These are phyloP conservation scores for Chalciporus piperatus DNA, from an alignment of 768 basidiomycete species.

Conservation along the genomic window DNA sequence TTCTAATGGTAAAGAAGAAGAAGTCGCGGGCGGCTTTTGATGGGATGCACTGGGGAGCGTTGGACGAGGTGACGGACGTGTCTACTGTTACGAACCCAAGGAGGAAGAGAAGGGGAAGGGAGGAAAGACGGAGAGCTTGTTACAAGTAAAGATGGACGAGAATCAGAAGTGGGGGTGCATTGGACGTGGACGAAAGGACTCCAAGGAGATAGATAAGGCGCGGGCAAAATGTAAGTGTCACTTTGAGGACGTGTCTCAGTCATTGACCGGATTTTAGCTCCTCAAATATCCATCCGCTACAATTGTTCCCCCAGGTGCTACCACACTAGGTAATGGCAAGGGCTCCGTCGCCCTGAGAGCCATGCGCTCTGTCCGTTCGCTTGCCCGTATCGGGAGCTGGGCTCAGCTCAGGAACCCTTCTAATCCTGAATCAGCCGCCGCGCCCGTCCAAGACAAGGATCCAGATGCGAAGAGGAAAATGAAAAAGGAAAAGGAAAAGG, in stretches of 20 bases:
- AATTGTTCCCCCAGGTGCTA: constrained; percentile 36
- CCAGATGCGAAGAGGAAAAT: constrained; percentile 35
- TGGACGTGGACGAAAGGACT: constrained; percentile 69
- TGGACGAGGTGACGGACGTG: constrained; percentile 64
- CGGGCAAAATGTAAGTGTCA: constrained; percentile 32
- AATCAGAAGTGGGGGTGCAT: constrained; percentile 83
- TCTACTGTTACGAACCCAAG: constrained; percentile 23
- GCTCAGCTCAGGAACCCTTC: constrained; percentile 50
- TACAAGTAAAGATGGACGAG: constrained; percentile 43
- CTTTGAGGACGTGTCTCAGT: not conserved
- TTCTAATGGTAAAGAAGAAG: constrained; percentile 75
- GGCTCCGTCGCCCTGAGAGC: constrained; percentile 76
- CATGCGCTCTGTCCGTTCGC: constrained; percentile 69
- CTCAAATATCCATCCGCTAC: constrained; percentile 41
- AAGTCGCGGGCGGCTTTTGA: constrained; percentile 61
- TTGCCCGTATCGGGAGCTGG: constrained; percentile 75
- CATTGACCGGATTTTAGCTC: constrained; percentile 35
- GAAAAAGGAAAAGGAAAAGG: constrained; percentile 34
- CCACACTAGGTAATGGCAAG: constrained; percentile 29
- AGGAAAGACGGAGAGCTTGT: constrained; percentile 31
- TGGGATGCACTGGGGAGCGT: constrained; percentile 52
- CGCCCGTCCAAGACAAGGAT: constrained; percentile 28
- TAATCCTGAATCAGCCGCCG: constrained; percentile 27
- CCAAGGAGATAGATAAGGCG: constrained; percentile 56
- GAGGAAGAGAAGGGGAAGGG: constrained; percentile 33